Evolutionary conservation across 768 basidiomycete species (phyloP), one percentile per base, ranked within the genome.

Genomic region (Candolleomyces aberdarensis): DNA sequence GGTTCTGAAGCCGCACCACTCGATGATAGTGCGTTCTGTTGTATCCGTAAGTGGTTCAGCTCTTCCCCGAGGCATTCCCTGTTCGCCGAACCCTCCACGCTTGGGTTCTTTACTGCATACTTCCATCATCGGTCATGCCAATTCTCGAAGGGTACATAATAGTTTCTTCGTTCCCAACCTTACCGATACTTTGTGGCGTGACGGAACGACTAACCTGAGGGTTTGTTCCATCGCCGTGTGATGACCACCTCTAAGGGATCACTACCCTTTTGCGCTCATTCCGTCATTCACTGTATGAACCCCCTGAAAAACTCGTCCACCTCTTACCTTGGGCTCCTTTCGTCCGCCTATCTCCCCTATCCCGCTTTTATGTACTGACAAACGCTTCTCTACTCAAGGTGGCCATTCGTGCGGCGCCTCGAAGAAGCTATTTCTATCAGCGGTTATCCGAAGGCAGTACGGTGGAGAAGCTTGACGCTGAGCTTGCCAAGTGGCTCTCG

Each of bases 1-100:
- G 57, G 84, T 89, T 17, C 77, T 92, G 54, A 75, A 72, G 56
- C 86, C 85, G 61, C 87, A 90, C 71, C 87, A 89, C 68, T 77
- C 83, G 0, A 88, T 88, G 69, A 32, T 90, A 64, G 78, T 91
- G 62, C 85, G 88, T 22, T 83, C 86, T 20, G 72, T 89, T 59
- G 84, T 88, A 29, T 75, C 79, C 26, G 88, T 89, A 58, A 65
- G 86, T 71, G 17, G 15, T 20, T 14, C 7, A 36, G 36, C 36
- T 36, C 36, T 36, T 36, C 36, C 11, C 36, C 36, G 5, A 36
- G 36, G 36, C 36, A 36, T 36, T 1, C 36, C 36, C 36, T 7
- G 6, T 36, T 36, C 36, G 36, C 36, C 36, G 36, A 36, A 36
- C 8, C 36, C 11, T 1, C 17, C 52, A 17, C 29, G 17, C 17